Conservation (phyloP, 2,329 filamentous ascomycete genomes). For the Claviceps humidiphila region DNA sequence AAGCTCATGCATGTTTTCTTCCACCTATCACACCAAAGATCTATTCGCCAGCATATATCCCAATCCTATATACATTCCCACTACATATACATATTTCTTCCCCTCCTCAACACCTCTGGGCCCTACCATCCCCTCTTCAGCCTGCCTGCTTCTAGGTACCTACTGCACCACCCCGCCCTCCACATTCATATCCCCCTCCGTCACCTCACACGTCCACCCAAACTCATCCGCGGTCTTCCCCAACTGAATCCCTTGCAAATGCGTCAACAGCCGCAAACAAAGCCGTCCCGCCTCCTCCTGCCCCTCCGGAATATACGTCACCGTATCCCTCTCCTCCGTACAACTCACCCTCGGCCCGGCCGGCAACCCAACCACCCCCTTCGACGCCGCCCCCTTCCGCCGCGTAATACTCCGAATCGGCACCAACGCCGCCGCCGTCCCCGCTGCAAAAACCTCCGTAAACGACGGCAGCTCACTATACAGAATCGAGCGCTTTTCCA, state of each 20-base stretch:
- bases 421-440: conserved; percentile 81
- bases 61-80: too few species aligned
- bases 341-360: conserved; percentile 27
- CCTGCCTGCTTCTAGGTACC: too few species aligned
- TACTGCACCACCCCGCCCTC: conserved; percentile 6
- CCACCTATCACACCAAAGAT: too few species aligned
- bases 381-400: conserved; percentile 21
- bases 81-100: too few species aligned
- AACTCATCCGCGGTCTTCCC: conserved; percentile 67
- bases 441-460: conserved; percentile 75
- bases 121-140: too few species aligned
- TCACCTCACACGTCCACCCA: conserved; percentile 50
- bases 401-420: conserved; percentile 86
- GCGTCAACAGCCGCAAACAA: conserved; percentile 57
- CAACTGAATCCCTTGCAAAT: conserved; percentile 74
- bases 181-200: conserved; percentile 30
- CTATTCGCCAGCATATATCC: too few species aligned
- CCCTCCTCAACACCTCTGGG: too few species aligned
- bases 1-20: too few species aligned
- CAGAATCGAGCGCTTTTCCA: conserved; percentile 62
- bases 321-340: conserved; percentile 29
- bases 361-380: conserved; percentile 16
- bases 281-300: conserved; percentile 60
- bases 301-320: conserved; percentile 39
- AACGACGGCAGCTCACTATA: conserved; percentile 42